Evolutionary conservation across 306 rosid species (phyloP), one percentile per base, ranked within the genome.

Genomic region (Trifolium fragiferum): DNA sequence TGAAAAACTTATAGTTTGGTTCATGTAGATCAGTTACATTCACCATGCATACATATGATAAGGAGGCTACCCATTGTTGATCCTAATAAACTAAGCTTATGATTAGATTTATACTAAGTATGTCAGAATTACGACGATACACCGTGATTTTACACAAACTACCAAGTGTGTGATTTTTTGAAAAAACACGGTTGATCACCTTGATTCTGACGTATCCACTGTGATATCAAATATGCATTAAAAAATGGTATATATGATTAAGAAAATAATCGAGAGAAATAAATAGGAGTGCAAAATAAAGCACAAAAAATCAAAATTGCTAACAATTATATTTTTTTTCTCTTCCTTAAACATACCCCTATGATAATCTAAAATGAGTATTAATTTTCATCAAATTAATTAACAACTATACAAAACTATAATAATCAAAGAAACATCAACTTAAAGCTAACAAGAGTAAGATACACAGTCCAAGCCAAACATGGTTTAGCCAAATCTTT

Each of bases 401-500:
- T 6, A 53, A 70, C 1, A 53, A 27, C 65, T 73, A 30, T 14
- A 63, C 13, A 37, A 65, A 80, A 21, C 10, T 3, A 1, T 20
- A 73, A 30, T 83, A 73, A 30, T 83, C 80, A 84, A 63, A 73
- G 72, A 67, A 21, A 23, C 38, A 78, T 47, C 43, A 88, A 74
- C 62, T 76, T 63, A 8, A 77, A 62, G 70, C 75, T 80, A 68
- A 90, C 40, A 21, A 77, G 25, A 7, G 78, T 53, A 59, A 89
- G 86, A 82, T 81, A 90, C 0, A 58, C 75, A 3, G 59, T 71
- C 88, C 90, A 87, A 3, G 33, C 43, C 73, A 88, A 10, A 32
- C 90, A 85, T 0, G 90, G 93, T 70, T 82, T 86, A 15, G 83
- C 81, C 38, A 90, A 78, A 84, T 85, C 89, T 44, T 72, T 79